These are phyloP conservation scores for Halophytophthora polymorphica DNA, from an alignment of 352 stramenopile genomes.

Conservation along the genomic window DNA sequence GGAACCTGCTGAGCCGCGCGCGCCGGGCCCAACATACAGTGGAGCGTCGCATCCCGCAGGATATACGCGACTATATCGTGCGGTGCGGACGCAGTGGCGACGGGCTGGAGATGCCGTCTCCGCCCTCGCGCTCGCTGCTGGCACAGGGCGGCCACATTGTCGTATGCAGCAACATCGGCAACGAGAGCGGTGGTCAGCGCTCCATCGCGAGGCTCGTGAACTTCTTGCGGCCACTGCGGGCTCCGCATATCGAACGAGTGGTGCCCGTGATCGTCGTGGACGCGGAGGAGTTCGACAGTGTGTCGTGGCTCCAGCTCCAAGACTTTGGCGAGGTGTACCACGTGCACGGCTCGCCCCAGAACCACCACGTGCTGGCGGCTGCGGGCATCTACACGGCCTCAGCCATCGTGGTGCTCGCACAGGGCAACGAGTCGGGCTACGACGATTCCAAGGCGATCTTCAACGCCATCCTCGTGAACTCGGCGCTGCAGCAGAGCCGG, in stretches of 20 bases:
- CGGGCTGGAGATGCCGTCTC: conserved; percentile 31
- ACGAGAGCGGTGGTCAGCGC: conserved; percentile 50
- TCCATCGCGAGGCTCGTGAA: conserved; percentile 69
- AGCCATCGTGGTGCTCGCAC: conserved; percentile 75
- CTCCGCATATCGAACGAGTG: conserved; percentile 58
- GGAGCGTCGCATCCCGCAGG: conserved; percentile 55
- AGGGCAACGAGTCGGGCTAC: conserved; percentile 67
- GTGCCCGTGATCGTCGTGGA: conserved; percentile 81
- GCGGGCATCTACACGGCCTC: conserved; percentile 81
- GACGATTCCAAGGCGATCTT: conserved; percentile 87
- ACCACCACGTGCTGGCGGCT: conserved; percentile 60
- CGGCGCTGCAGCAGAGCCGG: conserved; percentile 52
- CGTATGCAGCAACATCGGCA: conserved; percentile 75
- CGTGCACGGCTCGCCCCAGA: conserved; percentile 70
- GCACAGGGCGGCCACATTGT: conserved; percentile 66
- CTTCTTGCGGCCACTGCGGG: conserved; percentile 71
- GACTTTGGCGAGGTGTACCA: conserved; percentile 80
- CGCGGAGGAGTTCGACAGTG: conserved; percentile 52
- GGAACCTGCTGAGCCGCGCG: conserved; percentile 50
- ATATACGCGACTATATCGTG: conserved; percentile 59
- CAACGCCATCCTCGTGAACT: conserved; percentile 81
- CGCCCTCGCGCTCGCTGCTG: conserved; percentile 43
- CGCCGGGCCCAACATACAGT: conserved; percentile 68
- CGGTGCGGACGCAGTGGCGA: conserved; percentile 31
- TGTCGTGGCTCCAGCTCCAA: conserved; percentile 64